Evolutionary conservation across 805 yeast genomes (phyloP).

Genomic region (Sugiyamaella mastotermitis): DNA sequence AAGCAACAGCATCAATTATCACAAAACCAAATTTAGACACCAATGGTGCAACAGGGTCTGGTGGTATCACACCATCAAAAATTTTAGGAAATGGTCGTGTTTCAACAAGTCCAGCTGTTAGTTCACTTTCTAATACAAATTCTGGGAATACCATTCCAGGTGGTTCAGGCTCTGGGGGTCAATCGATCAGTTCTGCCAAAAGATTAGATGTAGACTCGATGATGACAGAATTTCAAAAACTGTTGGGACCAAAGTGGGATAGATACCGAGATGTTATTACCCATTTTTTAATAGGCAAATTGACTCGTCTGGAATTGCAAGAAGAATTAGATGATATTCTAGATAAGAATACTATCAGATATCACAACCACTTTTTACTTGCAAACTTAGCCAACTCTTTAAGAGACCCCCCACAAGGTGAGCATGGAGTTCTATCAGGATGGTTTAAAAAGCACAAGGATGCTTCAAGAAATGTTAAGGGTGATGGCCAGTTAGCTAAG

Average conservation of each 20-base stretch:
- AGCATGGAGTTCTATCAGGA: constrained; percentile 31
- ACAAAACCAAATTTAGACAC: too few relatives aligned
- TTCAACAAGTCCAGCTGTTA: background rate
- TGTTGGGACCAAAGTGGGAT: constrained; percentile 76
- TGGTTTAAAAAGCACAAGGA: constrained; percentile 50
- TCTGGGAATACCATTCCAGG: background rate
- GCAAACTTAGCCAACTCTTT: constrained; percentile 81
- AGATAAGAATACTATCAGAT: constrained; percentile 41
- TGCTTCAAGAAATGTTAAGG: constrained; percentile 28
- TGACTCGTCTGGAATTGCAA: constrained; percentile 70
- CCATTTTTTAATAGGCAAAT: constrained; percentile 67
- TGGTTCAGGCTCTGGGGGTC: background rate
- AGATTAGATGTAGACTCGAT: constrained; percentile 59
- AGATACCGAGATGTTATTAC: constrained; percentile 75
- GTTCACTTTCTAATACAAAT: background rate
- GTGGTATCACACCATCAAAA: constrained; percentile 1
- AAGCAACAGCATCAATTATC: background rate
- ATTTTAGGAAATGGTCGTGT: constrained; percentile 1
- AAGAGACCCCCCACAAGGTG: constrained; percentile 65
- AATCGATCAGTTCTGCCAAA: background rate
- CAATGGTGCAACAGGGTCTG: too few relatives aligned
- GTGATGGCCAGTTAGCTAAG: constrained; percentile 65
- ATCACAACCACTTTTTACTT: constrained; percentile 79
- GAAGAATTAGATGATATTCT: constrained; percentile 53
- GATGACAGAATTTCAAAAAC: constrained; percentile 65